These are phyloP conservation scores for Metschnikowia koreensis DNA, from an alignment of 805 yeast genomes.

Conservation along the genomic window DNA sequence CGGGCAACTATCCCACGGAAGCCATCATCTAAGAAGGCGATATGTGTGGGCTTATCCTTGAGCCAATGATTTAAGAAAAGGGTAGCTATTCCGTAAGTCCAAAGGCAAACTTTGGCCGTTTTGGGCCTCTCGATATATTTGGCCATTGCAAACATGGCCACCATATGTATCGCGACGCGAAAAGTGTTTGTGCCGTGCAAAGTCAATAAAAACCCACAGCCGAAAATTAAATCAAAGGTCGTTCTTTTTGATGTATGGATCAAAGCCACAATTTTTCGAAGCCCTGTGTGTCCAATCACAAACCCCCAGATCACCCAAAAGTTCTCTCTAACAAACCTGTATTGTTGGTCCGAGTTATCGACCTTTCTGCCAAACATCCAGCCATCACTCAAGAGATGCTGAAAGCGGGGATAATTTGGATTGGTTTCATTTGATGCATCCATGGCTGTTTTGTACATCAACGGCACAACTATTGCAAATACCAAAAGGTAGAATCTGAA, in stretches of 20 bases:
- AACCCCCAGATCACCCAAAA: conserved; percentile 59
- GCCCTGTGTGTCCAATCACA: conserved; percentile 49
- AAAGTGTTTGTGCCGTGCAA: conserved; percentile 79
- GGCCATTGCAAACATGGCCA: conserved; percentile 52
- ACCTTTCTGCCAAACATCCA: conserved; percentile 91
- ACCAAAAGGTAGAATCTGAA: conserved; percentile 64
- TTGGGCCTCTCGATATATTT: conserved; percentile 31
- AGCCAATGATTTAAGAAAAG: conserved; percentile 74
- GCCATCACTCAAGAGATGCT: conserved; percentile 65
- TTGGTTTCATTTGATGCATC: conserved; percentile 74
- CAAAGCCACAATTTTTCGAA: conserved; percentile 41
- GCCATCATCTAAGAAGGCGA: conserved; percentile 57
- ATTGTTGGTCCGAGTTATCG: conserved; percentile 90
- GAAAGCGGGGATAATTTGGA: conserved; percentile 66
- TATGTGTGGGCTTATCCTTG: conserved; percentile 52
- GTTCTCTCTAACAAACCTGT: conserved; percentile 82
- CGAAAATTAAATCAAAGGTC: conserved; percentile 72
- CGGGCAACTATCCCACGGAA: conserved; percentile 76
- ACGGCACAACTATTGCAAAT: conserved; percentile 71
- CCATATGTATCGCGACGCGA: conserved; percentile 58
- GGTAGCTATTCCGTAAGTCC: conserved; percentile 79
- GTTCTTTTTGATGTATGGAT: conserved; percentile 37
- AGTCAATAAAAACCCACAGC: conserved; percentile 61
- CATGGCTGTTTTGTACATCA: conserved; percentile 79
- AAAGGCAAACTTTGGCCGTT: conserved; percentile 47